Percentiles rank a stretch among this genome's conserved stretches.
These are phyloP conservation scores for Jamesozyma gamospora DNA, from an alignment of 805 yeast genomes.

Conservation along the genomic window DNA sequence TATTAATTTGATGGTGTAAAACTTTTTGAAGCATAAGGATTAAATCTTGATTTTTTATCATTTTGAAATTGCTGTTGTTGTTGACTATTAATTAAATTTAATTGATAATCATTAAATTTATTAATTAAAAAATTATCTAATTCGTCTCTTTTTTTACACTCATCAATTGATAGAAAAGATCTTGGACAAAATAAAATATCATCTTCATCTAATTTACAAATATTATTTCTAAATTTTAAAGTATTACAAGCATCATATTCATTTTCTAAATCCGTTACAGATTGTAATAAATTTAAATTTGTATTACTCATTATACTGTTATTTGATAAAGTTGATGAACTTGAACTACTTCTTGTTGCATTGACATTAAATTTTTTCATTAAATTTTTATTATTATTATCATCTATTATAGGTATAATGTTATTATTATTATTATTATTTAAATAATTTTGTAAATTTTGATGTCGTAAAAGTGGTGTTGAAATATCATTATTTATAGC, in stretches of 20 bases:
- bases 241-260: constrained; percentile 9
- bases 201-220: constrained; percentile 26
- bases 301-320: not conserved
- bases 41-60: constrained; percentile 33
- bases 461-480: not conserved
- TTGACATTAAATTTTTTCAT: constrained; percentile 6
- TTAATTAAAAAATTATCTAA: constrained; percentile 16
- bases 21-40: constrained; percentile 56
- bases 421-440: not conserved
- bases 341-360: constrained; percentile 10
- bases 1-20: constrained; percentile 41
- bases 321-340: constrained; percentile 5
- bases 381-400: constrained; percentile 3
- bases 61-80: constrained; percentile 1
- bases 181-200: constrained; percentile 28
- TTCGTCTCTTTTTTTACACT: constrained; percentile 20
- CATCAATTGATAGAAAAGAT: constrained; percentile 20
- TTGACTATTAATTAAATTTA: constrained; percentile 1
- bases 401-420: not conserved
- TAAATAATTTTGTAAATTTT: not conserved
- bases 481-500: not conserved
- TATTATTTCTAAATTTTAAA: constrained; percentile 18
- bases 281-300: not conserved
- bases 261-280: not conserved
- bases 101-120: constrained; percentile 3